These are phyloP conservation scores for Daldinia caldariorum DNA, from an alignment of 495 filamentous ascomycete genomes.

Conservation along the genomic window DNA sequence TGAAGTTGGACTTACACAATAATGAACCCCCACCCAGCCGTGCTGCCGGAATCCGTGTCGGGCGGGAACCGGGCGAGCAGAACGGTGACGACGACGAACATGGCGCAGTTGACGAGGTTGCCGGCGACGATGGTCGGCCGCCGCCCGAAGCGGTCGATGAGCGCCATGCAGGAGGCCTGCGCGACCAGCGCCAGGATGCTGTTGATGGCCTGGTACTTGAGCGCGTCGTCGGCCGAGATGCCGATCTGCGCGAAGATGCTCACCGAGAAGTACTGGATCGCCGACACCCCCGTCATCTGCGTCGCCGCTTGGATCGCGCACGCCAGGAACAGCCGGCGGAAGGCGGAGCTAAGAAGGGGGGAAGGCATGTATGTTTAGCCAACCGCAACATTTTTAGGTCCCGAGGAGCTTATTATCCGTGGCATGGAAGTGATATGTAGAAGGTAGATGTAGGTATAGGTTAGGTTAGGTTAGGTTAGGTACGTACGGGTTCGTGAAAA, in stretches of 20 bases:
- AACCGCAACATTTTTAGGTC: too few species aligned
- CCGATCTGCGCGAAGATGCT: slow-evolving; percentile 74
- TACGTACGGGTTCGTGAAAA: slow-evolving; percentile 66
- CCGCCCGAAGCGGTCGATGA: slow-evolving; percentile 73
- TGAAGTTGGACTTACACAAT: slow-evolving; percentile 54
- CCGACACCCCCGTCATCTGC: slow-evolving; percentile 78
- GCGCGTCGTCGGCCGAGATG: slow-evolving; percentile 68
- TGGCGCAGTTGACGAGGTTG: slow-evolving; percentile 71
- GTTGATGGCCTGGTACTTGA: slow-evolving; percentile 78
- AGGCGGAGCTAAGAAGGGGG: too few species aligned
- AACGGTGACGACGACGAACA: slow-evolving; percentile 55
- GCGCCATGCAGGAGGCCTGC: slow-evolving; percentile 71
- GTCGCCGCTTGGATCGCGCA: slow-evolving; percentile 72
- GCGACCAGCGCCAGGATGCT: slow-evolving; percentile 72
- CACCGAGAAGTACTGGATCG: slow-evolving; percentile 79
- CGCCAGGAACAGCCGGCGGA: slow-evolving; percentile 74
- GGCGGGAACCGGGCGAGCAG: slow-evolving; percentile 66
- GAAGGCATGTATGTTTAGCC: too few species aligned
- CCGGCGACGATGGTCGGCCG: slow-evolving; percentile 72
- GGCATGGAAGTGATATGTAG: too few species aligned
- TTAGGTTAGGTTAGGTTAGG: too few species aligned
- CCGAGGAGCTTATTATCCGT: too few species aligned
- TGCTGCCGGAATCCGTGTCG: slow-evolving; percentile 58
- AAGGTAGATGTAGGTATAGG: too few species aligned
- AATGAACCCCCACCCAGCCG: slow-evolving; percentile 78